Percentiles rank a stretch among this genome's conserved stretches.
phyloP scores from a whole-genome alignment of 768 basidiomycete genomes.

The Solioccasus polychromus region DNA sequence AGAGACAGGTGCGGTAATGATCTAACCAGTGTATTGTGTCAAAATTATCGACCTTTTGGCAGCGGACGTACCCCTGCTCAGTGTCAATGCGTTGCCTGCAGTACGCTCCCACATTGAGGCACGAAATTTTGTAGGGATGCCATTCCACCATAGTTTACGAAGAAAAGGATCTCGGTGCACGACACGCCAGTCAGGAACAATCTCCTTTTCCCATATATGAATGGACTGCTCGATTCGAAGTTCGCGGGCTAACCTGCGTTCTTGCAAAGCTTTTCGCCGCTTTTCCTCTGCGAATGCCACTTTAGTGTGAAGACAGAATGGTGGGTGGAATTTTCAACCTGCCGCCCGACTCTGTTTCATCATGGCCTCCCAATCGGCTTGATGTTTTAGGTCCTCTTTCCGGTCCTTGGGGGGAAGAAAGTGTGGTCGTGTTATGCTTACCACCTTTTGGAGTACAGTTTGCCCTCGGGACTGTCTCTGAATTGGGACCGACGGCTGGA shows the following conservation, averaged over 20 bases:
- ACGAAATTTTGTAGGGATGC: slow-evolving; percentile 80
- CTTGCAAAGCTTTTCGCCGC: slow-evolving; percentile 57
- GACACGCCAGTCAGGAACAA: slow-evolving; percentile 80
- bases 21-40: slow-evolving; percentile 35
- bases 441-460: slow-evolving; percentile 71
- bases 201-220: slow-evolving; percentile 71
- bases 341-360: slow-evolving; percentile 75
- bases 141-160: slow-evolving; percentile 82
- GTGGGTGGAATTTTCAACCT: slow-evolving; percentile 44
- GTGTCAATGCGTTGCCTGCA: slow-evolving; percentile 78
- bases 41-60: slow-evolving; percentile 3
- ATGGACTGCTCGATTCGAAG: slow-evolving; percentile 67
- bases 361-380: slow-evolving; percentile 85
- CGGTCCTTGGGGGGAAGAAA: slow-evolving; percentile 82
- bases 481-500: slow-evolving; percentile 16
- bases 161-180: slow-evolving; percentile 64
- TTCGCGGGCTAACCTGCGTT: slow-evolving; percentile 63
- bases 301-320: slow-evolving; percentile 3
- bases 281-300: slow-evolving; percentile 56
- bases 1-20: slow-evolving; percentile 65
- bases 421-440: slow-evolving; percentile 79
- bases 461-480: slow-evolving; percentile 58
- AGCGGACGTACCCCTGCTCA: slow-evolving; percentile 66
- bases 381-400: slow-evolving; percentile 77
- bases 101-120: slow-evolving; percentile 81